Evolutionary conservation across 768 basidiomycete species (phyloP).

Genomic region (Panellus pusillus): DNA sequence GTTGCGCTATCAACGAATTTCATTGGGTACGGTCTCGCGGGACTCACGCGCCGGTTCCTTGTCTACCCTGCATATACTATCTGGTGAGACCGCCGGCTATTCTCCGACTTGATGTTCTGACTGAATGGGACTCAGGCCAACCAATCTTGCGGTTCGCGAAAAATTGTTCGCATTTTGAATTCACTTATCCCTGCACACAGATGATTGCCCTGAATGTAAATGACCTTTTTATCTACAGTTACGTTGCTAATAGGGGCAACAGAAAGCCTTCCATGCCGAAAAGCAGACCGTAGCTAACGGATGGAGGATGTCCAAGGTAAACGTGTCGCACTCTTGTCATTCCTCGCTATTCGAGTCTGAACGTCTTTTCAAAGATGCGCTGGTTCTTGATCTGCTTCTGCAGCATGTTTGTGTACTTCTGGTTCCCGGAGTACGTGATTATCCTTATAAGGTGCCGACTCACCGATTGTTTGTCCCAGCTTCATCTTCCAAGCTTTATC

Average conservation of each 20-base stretch:
- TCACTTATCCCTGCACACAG: neutral
- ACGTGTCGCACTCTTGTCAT: neutral
- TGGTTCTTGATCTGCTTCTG: conserved; percentile 43
- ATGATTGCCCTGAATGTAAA: conserved; percentile 29
- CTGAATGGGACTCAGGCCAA: conserved; percentile 5
- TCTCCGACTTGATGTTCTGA: neutral
- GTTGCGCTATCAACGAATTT: conserved; percentile 44
- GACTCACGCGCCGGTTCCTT: conserved; percentile 53
- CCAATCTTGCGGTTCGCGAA: conserved; percentile 40
- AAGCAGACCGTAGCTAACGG: conserved; percentile 23
- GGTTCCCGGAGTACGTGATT: conserved; percentile 21
- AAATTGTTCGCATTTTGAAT: too few relatives aligned
- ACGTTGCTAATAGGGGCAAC: neutral
- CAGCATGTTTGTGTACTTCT: conserved; percentile 28
- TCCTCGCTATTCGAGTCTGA: conserved; percentile 1
- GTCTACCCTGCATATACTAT: conserved; percentile 58
- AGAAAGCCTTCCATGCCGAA: conserved; percentile 48
- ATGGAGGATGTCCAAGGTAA: conserved; percentile 20
- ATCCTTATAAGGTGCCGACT: conserved; percentile 5
- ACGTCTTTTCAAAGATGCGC: conserved; percentile 27
- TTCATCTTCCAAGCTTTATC: conserved; percentile 33
- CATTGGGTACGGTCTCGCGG: conserved; percentile 49
- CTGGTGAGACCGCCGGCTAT: conserved; percentile 39
- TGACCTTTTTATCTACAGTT: neutral
- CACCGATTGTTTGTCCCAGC: conserved; percentile 31